Base-by-base conservation (phyloP, 2,329 filamentous ascomycete genomes). In the Chalaropsis ovoidea region DNA sequence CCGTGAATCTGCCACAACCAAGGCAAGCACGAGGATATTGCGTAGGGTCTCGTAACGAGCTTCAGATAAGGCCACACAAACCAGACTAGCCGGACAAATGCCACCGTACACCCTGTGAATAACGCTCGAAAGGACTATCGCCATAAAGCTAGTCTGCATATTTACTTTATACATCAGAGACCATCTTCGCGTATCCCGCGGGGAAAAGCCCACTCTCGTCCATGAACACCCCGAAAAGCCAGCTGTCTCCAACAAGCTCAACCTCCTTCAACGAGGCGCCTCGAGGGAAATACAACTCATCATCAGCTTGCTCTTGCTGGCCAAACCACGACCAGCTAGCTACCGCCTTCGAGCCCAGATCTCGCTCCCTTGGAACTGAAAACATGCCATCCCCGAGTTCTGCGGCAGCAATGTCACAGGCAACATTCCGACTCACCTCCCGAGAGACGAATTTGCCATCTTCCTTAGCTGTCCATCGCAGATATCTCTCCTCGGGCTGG, bases 191-290 rank as follows among this genome's bases (percentile, higher is more conserved):
- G 79, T 93, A 93, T 7, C 84, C 82, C 6, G 86, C 86, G 3
- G 92, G 92, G 72, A 96, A 95, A 69, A 96, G 71, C 0, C 90
- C 92, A 70, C 84, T 86, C 27, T 77, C 78, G 0, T 90, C 91
- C 76, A 90, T 91, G 78, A 95, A 96, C 35, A 85, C 85, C 0
- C 93, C 93, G 76, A 87, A 88, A 71, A 82, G 91, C 92, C 92
- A 97, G 73, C 96, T 91, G 19, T 87, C 89, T 73, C 96, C 96
- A 61, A 95, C 84, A 74, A 94, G 88, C 73, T 93, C 87, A 45
- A 88, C 84, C 76, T 97, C 93, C 6, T 81, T 81, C 15, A 97
- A 82, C 74, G 94, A 89, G 0, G 92, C 91, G 10, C 88, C 86
- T 62, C 85, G 86, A 0, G 93, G 93, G 70, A 97, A 96, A 68